Conservation (phyloP, 106 monocot species). For the Apostasia shenzhenica region DNA sequence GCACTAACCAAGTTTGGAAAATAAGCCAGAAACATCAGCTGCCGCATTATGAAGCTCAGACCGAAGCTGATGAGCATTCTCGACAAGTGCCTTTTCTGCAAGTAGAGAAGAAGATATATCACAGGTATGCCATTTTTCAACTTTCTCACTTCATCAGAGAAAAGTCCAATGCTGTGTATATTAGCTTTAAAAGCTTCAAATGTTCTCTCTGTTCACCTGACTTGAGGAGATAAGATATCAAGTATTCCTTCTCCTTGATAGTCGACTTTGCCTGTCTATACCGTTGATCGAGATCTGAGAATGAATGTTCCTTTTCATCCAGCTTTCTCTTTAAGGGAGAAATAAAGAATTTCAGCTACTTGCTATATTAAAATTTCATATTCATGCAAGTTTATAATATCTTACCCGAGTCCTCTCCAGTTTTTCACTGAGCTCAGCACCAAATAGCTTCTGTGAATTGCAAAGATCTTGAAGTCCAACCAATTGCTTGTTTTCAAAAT, state of each 20-base stretch:
- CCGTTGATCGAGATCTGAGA: constrained; percentile 45
- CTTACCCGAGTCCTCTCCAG: constrained; percentile 50
- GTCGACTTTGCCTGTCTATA: constrained; percentile 41
- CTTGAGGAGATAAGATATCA: constrained; percentile 44
- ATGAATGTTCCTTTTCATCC: constrained; percentile 30
- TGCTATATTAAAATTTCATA: neutral
- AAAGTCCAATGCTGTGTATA: too few species aligned
- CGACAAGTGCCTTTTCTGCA: constrained; percentile 57
- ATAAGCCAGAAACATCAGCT: constrained; percentile 51
- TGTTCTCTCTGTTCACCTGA: constrained; percentile 26
- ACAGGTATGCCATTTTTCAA: neutral
- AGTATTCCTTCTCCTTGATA: constrained; percentile 54
- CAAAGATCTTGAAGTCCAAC: constrained; percentile 47
- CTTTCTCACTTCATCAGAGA: too few species aligned
- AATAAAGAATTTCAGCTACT: neutral
- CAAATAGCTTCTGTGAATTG: constrained; percentile 31
- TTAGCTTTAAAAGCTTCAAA: neutral
- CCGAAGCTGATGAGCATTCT: constrained; percentile 49
- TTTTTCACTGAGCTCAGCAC: constrained; percentile 34
- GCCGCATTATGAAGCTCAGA: constrained; percentile 57
- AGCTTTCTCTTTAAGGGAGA: constrained; percentile 31
- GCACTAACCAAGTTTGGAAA: constrained; percentile 56
- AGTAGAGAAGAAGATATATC: neutral
- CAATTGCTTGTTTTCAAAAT: constrained; percentile 36
- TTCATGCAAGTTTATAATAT: neutral